phyloP scores from a whole-genome alignment of 2,329 filamentous ascomycete genomes.

The Exophiala dermatitidis region DNA sequence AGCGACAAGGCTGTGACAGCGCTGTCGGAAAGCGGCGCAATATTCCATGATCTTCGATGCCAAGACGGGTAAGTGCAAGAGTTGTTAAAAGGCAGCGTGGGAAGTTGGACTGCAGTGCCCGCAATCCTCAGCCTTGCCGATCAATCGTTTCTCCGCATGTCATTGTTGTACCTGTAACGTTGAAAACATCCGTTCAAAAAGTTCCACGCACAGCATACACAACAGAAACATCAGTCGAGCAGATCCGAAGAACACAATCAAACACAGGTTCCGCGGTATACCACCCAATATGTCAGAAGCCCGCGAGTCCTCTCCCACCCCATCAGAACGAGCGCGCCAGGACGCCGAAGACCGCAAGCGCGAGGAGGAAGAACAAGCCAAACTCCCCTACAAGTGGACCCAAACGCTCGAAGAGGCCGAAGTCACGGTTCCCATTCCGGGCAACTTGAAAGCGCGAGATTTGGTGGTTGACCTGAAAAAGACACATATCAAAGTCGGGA shows the following conservation, averaged over 20 bases:
- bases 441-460: constrained; percentile 76
- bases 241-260: too few species aligned
- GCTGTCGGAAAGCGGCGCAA: neutral
- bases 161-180: neutral
- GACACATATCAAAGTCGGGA: constrained; percentile 64
- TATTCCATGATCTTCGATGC: neutral
- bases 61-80: too few species aligned
- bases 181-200: too few species aligned
- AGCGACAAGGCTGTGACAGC: neutral
- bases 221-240: too few species aligned
- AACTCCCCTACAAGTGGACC: constrained; percentile 93
- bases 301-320: constrained; percentile 40
- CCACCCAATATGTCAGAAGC: constrained; percentile 9
- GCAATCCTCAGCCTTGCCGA: neutral
- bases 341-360: constrained; percentile 57
- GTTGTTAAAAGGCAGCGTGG: too few species aligned
- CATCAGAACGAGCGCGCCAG: constrained; percentile 48
- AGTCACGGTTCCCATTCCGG: constrained; percentile 67
- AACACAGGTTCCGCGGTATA: too few species aligned
- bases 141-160: neutral
- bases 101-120: too few species aligned
- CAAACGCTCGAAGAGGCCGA: constrained; percentile 88
- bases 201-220: too few species aligned
- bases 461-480: constrained; percentile 77
- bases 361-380: constrained; percentile 79